Conservation (phyloP, 345 rosid genomes). For the Eucalyptus caleyi region DNA sequence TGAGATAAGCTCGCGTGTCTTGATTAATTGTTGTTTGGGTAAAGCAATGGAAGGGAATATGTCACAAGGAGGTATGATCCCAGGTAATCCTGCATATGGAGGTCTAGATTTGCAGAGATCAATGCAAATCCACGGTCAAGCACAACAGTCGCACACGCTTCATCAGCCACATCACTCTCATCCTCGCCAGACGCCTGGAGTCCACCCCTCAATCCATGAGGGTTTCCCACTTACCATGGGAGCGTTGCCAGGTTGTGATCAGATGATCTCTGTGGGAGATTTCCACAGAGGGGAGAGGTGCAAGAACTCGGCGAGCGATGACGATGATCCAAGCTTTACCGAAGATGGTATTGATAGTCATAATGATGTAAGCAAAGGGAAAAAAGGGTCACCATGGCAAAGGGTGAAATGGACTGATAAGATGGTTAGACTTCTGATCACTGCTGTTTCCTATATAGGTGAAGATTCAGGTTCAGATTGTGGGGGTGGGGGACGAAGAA, state of each 20-base stretch:
- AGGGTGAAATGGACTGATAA: slow-evolving; percentile 93
- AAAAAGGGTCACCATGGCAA: slow-evolving; percentile 79
- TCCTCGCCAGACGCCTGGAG: slow-evolving; percentile 27
- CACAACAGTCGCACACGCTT: slow-evolving; percentile 30
- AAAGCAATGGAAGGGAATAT: slow-evolving; percentile 56
- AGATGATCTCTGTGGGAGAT: slow-evolving; percentile 21
- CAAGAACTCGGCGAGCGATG: slow-evolving; percentile 62
- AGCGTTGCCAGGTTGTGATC: slow-evolving; percentile 49
- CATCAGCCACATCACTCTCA: slow-evolving; percentile 46
- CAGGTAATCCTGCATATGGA: slow-evolving; percentile 50
- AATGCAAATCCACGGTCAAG: slow-evolving; percentile 40
- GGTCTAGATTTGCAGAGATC: slow-evolving; percentile 72
- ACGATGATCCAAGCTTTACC: slow-evolving; percentile 67
- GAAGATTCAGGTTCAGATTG: slow-evolving; percentile 52
- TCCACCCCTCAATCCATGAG: slow-evolving; percentile 33
- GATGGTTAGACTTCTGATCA: slow-evolving; percentile 86
- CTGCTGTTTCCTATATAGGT: slow-evolving; percentile 79
- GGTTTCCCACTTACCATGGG: slow-evolving; percentile 70
- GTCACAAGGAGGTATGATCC: slow-evolving; percentile 57
- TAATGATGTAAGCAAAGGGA: slow-evolving; percentile 34
- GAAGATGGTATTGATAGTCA: slow-evolving; percentile 64
- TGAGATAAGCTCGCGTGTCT: not conserved
- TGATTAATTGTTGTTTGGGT: not conserved
- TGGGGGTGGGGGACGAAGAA: slow-evolving; percentile 44
- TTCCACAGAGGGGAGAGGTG: slow-evolving; percentile 48